A percentile compares a stretch with the other conserved stretches of the same genome.
These are phyloP conservation scores for Zygoascus flipseniorum DNA, from an alignment of 805 yeast species.

Conservation along the genomic window DNA sequence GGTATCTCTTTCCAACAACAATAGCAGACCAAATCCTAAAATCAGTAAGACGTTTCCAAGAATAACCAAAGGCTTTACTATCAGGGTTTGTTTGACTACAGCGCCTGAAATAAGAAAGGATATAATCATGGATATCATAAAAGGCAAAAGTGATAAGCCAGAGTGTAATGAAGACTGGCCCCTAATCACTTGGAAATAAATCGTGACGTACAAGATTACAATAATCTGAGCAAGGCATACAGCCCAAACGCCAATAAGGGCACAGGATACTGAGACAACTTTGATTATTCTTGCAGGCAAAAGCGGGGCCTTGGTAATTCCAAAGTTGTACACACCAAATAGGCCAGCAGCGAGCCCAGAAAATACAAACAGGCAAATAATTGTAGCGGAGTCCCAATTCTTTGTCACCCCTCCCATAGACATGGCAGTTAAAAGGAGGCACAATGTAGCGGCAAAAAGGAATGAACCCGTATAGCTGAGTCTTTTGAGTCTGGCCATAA, in stretches of 20 bases:
- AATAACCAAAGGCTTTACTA: not conserved
- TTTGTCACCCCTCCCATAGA: not conserved
- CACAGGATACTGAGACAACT: constrained; percentile 15
- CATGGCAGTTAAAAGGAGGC: not conserved
- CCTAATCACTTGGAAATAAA: constrained; percentile 38
- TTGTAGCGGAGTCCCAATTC: constrained; percentile 8
- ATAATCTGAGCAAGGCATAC: constrained; percentile 42
- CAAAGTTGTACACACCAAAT: constrained; percentile 29
- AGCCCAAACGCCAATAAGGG: constrained; percentile 32
- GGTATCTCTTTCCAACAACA: not conserved
- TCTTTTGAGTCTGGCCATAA: not conserved
- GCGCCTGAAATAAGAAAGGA: not conserved
- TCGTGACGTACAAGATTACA: constrained; percentile 38
- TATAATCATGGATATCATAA: constrained; percentile 16
- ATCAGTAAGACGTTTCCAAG: not conserved
- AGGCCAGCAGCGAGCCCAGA: constrained; percentile 36
- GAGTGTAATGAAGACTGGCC: constrained; percentile 32
- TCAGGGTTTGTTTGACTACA: not conserved
- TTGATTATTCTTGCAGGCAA: constrained; percentile 18
- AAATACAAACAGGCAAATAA: constrained; percentile 16
- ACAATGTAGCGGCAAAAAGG: not conserved
- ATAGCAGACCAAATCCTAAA: not conserved
- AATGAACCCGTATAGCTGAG: not conserved
- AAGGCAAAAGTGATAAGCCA: constrained; percentile 36
- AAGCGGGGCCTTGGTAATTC: constrained; percentile 31